Percentiles rank a stretch among this genome's conserved stretches.
These are phyloP conservation scores for Eucalyptus marginata DNA, from an alignment of 345 rosid genomes.

Conservation along the genomic window DNA sequence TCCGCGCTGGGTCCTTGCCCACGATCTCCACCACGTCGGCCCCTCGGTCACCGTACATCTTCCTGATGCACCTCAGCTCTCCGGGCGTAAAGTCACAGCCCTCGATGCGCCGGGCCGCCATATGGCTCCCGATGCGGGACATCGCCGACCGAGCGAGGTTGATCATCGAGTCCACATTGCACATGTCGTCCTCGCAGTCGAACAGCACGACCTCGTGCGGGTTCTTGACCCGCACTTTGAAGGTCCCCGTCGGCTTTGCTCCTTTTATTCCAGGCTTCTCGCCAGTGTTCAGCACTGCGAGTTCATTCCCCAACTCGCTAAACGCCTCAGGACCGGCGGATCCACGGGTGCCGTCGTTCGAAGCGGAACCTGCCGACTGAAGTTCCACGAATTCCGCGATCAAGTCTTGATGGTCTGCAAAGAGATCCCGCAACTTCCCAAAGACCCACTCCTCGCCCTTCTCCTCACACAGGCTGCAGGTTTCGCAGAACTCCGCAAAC, in stretches of 20 bases:
- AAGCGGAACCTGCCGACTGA: neutral
- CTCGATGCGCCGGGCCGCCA: neutral
- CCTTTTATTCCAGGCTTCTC: neutral
- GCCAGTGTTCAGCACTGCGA: neutral
- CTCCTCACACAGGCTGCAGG: neutral
- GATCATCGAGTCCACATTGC: neutral
- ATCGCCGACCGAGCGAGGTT: neutral
- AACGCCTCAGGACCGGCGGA: neutral
- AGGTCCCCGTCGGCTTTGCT: neutral
- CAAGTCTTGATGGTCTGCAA: neutral
- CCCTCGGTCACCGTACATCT: neutral
- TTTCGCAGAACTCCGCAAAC: neutral
- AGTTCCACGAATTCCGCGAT: neutral
- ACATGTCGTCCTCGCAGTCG: neutral
- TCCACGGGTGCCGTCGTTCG: neutral
- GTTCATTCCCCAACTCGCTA: neutral
- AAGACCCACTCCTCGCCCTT: neutral
- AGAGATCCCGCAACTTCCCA: neutral
- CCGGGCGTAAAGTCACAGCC: neutral
- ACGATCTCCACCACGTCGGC: neutral
- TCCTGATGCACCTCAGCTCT: neutral
- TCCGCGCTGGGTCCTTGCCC: neutral
- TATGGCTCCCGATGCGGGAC: neutral
- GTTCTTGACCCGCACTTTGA: neutral
- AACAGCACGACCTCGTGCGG: neutral